These are phyloP conservation scores for Xylaria sp. DNA, from an alignment of 2,329 filamentous ascomycete species.

Conservation along the genomic window DNA sequence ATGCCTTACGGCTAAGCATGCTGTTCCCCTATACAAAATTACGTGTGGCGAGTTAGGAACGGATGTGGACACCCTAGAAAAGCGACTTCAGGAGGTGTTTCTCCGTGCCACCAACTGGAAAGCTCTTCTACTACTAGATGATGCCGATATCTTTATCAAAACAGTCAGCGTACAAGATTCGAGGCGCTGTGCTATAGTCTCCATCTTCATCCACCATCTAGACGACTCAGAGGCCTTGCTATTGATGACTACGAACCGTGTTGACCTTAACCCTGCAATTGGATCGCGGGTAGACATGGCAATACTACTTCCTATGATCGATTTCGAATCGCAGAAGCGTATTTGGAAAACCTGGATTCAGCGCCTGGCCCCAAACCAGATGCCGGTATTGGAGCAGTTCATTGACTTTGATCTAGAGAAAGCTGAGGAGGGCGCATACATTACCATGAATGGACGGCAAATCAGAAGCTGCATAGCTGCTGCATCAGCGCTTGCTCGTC, in stretches of 20 bases:
- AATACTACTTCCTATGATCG: conserved; percentile 6
- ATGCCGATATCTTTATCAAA: conserved; percentile 26
- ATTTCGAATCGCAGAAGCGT: conserved; percentile 4
- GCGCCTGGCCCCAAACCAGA: conserved; percentile 3
- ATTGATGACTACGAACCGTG: conserved; percentile 22
- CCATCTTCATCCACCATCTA: conserved; percentile 24
- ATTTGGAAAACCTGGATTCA: conserved; percentile 14
- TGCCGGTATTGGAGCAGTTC: not conserved
- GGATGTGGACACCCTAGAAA: conserved; percentile 17
- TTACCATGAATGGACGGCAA: conserved; percentile 24
- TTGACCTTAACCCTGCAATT: conserved; percentile 11
- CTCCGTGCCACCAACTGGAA: conserved; percentile 27
- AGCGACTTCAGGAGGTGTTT: conserved; percentile 17
- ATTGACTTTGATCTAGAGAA: not conserved
- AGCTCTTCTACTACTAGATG: conserved; percentile 28
- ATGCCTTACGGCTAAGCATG: conserved; percentile 26
- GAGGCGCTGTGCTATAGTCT: conserved; percentile 13
- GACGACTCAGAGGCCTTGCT: conserved; percentile 23
- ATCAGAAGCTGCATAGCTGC: conserved; percentile 25
- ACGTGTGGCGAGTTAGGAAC: conserved; percentile 26
- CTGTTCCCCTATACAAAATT: conserved; percentile 24
- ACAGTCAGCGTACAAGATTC: not conserved
- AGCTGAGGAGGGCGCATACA: not conserved
- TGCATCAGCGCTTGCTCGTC: conserved; percentile 14
- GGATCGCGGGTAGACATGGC: conserved; percentile 10